Conservation (phyloP, 495 filamentous ascomycete species). For the Astrocystis sublimbata region DNA sequence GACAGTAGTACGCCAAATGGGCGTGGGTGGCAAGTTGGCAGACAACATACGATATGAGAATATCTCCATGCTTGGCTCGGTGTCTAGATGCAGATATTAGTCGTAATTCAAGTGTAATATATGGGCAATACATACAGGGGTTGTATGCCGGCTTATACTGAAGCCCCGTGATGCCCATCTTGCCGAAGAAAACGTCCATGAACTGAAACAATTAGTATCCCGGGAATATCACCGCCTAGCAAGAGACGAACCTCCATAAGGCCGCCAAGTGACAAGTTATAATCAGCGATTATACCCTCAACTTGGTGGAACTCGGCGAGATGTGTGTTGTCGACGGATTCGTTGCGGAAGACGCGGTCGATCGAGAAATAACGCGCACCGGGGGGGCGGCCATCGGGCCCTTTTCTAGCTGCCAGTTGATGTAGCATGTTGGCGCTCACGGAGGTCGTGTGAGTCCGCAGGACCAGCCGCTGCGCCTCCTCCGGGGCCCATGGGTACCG, state of each 20-base stretch:
- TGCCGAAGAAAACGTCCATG: constrained; percentile 88
- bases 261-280: constrained; percentile 84
- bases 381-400: constrained; percentile 49
- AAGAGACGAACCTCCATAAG: constrained; percentile 51
- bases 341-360: constrained; percentile 90
- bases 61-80: neutral
- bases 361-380: constrained; percentile 96
- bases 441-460: constrained; percentile 94
- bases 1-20: no score
- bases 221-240: neutral
- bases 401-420: constrained; percentile 73
- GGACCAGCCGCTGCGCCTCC: constrained; percentile 85
- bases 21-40: neutral
- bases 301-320: constrained; percentile 98
- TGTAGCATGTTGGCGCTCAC: constrained; percentile 86
- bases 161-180: constrained; percentile 88
- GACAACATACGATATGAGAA: constrained; percentile 3
- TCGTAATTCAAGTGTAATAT: neutral
- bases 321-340: constrained; percentile 94
- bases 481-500: constrained; percentile 88
- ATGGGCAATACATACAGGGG: constrained; percentile 45
- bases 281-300: constrained; percentile 97
- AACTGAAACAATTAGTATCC: constrained; percentile 47
- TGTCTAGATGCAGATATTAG: constrained; percentile 3
- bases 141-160: constrained; percentile 81